These are phyloP conservation scores for Hirsutella minnesotensis DNA, from an alignment of 2,329 filamentous ascomycete genomes.

Conservation along the genomic window DNA sequence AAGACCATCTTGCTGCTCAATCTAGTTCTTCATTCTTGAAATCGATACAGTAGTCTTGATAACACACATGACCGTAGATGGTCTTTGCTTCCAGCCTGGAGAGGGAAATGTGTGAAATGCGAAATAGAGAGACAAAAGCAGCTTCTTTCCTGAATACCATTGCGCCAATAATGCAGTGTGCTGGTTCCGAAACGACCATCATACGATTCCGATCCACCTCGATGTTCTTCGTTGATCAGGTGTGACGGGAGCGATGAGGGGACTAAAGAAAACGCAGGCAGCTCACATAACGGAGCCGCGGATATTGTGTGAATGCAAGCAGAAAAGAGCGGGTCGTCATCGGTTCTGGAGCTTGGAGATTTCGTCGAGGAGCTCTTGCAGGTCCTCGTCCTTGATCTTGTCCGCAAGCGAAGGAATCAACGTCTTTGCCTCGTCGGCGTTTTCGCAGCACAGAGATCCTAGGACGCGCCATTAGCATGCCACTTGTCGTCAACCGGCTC, in stretches of 20 bases:
- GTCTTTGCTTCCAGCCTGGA: background rate
- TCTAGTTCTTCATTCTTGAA: background rate
- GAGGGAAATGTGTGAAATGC: background rate
- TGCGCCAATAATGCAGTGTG: constrained; percentile 3
- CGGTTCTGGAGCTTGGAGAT: constrained; percentile 62
- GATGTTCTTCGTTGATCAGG: background rate
- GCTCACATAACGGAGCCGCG: too few species aligned
- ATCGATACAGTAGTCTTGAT: background rate
- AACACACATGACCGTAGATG: background rate
- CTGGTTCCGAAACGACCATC: background rate
- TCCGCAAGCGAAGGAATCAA: constrained; percentile 79
- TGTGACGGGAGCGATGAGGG: too few species aligned
- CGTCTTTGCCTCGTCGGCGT: constrained; percentile 90
- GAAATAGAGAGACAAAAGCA: background rate
- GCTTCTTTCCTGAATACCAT: background rate
- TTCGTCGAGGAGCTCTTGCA: constrained; percentile 82
- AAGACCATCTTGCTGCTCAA: too few species aligned
- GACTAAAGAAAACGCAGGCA: background rate
- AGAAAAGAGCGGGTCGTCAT: constrained; percentile 9
- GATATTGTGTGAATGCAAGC: too few species aligned
- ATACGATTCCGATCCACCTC: background rate
- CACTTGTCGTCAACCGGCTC: too few species aligned
- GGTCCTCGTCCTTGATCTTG: constrained; percentile 82
- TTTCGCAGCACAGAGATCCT: constrained; percentile 89
- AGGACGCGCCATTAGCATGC: too few species aligned